These are phyloP conservation scores for Salix purpurea DNA, from an alignment of 345 rosid species.

Conservation along the genomic window DNA sequence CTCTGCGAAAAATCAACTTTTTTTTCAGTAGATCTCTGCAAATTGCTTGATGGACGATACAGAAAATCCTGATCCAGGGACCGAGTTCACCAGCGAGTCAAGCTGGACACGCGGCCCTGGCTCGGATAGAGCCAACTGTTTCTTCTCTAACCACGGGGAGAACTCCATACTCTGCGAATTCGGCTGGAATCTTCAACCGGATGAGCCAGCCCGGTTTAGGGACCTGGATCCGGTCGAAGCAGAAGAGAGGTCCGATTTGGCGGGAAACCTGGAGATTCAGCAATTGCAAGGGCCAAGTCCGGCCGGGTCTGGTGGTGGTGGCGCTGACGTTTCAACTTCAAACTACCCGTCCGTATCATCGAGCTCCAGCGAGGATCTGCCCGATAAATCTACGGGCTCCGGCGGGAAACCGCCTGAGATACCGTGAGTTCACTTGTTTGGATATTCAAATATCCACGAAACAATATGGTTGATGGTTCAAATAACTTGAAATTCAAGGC, in stretches of 20 bases:
- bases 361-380: conserved; percentile 79
- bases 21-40: background rate
- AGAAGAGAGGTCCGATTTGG: conserved; percentile 23
- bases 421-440: conserved; percentile 62
- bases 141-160: conserved; percentile 45
- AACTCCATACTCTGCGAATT: conserved; percentile 54
- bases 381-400: conserved; percentile 74
- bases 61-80: conserved; percentile 40
- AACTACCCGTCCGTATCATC: conserved; percentile 58
- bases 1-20: background rate
- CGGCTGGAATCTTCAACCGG: conserved; percentile 53
- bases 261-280: conserved; percentile 6
- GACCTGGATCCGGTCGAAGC: conserved; percentile 13
- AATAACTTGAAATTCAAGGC: conserved; percentile 2
- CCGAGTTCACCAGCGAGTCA: conserved; percentile 23
- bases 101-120: conserved; percentile 40
- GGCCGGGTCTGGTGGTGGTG: conserved; percentile 7
- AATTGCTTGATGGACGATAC: conserved; percentile 16
- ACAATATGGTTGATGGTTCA: background rate
- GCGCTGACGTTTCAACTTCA: conserved; percentile 48
- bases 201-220: conserved; percentile 8
- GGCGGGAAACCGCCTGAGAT: conserved; percentile 66
- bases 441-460: background rate
- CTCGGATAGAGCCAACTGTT: conserved; percentile 41
- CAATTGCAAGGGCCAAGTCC: conserved; percentile 13